phyloP scores from a whole-genome alignment of 805 yeast genomes.

The Pichia ethanolica region DNA sequence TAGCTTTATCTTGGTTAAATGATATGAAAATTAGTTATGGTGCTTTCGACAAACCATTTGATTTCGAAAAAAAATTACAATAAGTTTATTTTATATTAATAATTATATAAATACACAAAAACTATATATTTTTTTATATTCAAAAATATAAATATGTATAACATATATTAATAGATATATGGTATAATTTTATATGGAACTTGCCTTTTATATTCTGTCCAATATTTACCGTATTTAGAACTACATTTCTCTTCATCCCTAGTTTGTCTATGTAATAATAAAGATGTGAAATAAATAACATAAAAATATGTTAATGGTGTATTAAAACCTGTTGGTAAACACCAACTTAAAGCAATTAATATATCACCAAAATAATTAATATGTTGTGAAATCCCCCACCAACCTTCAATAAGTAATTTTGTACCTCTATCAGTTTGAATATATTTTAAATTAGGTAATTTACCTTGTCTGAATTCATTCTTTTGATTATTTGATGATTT shows the following conservation, averaged over 20 bases:
- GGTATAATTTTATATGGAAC: conserved; percentile 94
- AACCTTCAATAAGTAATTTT: conserved; percentile 76
- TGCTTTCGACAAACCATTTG: conserved; percentile 68
- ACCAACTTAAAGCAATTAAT: conserved; percentile 87
- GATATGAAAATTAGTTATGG: conserved; percentile 71
- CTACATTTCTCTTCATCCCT: conserved; percentile 92
- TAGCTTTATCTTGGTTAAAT: conserved; percentile 66
- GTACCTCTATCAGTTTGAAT: conserved; percentile 74
- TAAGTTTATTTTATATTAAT: conserved; percentile 8
- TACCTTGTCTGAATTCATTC: conserved; percentile 73
- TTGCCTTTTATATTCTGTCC: conserved; percentile 71
- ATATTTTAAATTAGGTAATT: conserved; percentile 56
- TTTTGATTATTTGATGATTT: conserved; percentile 80
- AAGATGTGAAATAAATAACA: conserved; percentile 70
- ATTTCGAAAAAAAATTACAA: conserved; percentile 40
- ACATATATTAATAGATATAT: conserved; percentile 51
- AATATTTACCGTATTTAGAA: conserved; percentile 74
- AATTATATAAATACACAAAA: background rate
- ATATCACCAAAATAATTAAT: conserved; percentile 95
- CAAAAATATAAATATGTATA: background rate
- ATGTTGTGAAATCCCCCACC: conserved; percentile 95
- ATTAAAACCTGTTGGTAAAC: conserved; percentile 76
- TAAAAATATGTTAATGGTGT: conserved; percentile 86
- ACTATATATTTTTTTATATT: background rate
- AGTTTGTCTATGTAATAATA: conserved; percentile 79